phyloP scores from a whole-genome alignment of 164 flowering plant genomes.

The Magnolia officinalis region DNA sequence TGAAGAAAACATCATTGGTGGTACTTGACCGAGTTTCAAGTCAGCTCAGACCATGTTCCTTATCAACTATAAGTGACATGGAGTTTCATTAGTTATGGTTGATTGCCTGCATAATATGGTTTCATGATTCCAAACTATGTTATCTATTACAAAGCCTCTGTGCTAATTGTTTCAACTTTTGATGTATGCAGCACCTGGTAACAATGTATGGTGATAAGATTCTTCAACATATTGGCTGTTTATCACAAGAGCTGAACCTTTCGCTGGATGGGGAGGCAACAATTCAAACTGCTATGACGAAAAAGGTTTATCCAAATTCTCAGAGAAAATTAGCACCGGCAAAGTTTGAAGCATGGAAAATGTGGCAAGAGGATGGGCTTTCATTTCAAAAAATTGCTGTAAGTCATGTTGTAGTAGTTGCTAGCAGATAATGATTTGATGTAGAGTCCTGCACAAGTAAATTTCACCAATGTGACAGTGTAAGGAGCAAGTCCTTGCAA shows the following conservation, averaged over 20 bases:
- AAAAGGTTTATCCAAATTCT: conserved; percentile 21
- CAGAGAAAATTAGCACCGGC: conserved; percentile 38
- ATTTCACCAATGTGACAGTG: no score
- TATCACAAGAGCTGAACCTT: conserved; percentile 40
- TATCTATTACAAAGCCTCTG: background rate
- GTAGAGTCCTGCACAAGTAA: background rate
- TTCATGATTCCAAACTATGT: no score
- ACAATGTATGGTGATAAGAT: conserved; percentile 45
- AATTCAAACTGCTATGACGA: conserved; percentile 16
- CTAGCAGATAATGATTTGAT: background rate
- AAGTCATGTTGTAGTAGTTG: conserved; percentile 14
- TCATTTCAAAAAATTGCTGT: conserved; percentile 47
- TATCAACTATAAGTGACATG: no score
- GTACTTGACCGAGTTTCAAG: no score
- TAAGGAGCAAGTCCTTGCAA: no score
- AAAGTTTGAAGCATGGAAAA: conserved; percentile 60
- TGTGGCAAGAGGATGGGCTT: conserved; percentile 56
- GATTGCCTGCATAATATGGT: no score
- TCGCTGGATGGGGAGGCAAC: conserved; percentile 43
- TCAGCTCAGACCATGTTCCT: no score
- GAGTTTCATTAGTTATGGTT: no score
- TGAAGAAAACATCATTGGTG: no score
- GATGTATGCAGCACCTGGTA: conserved; percentile 44
- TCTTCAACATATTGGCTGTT: conserved; percentile 30
- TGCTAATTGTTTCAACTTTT: background rate